Evolutionary conservation across 768 basidiomycete genomes (phyloP).

Genomic region (Leccinellum rugosiceps): DNA sequence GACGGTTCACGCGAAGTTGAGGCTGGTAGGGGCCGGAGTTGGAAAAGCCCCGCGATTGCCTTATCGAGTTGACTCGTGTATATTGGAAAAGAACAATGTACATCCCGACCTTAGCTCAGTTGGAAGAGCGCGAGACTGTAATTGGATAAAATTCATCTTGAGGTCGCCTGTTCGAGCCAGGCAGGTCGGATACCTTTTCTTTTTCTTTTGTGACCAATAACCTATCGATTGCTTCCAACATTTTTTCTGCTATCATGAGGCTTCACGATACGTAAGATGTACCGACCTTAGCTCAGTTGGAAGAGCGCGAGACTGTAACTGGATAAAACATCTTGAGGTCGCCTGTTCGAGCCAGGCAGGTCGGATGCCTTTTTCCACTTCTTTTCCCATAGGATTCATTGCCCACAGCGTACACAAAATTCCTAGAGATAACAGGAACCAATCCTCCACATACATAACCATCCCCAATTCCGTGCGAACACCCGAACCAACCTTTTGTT

Average conservation of each 20-base stretch:
- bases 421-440: too few species aligned
- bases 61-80: background rate
- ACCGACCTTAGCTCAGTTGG: conserved; percentile 42
- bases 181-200: conserved; percentile 31
- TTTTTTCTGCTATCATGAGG: background rate
- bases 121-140: conserved; percentile 52
- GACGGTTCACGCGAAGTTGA: background rate
- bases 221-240: too few species aligned
- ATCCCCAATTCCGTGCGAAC: too few species aligned
- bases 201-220: too few species aligned
- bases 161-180: conserved; percentile 45
- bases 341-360: conserved; percentile 64
- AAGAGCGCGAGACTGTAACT: conserved; percentile 49
- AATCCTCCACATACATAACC: too few species aligned
- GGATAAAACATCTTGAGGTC: conserved; percentile 47
- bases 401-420: too few species aligned
- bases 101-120: conserved; percentile 36
- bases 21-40: background rate
- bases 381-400: too few species aligned
- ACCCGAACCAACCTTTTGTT: too few species aligned
- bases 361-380: conserved; percentile 32
- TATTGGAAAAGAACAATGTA: background rate
- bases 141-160: conserved; percentile 35
- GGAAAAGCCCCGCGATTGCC: too few species aligned
- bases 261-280: background rate